Conservation (phyloP, 176 grass and related monocot genomes). For the Eleusine indica region DNA sequence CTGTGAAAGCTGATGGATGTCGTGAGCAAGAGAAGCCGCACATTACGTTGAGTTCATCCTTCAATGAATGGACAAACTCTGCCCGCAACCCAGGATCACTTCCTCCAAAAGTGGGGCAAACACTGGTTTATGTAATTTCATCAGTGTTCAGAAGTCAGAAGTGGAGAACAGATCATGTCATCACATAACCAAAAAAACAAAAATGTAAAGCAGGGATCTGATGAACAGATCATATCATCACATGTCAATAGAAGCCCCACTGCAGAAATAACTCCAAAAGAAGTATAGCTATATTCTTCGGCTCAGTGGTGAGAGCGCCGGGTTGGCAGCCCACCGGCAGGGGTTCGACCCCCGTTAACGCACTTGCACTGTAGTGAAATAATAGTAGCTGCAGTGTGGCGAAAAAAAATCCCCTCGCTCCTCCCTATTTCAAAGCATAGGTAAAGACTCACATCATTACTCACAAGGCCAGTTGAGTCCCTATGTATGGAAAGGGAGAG, state of each 20-base stretch:
- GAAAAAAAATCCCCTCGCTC: too few species aligned
- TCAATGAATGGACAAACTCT: constrained; percentile 75
- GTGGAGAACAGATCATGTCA: background rate
- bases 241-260: background rate
- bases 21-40: constrained; percentile 70
- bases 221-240: background rate
- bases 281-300: background rate
- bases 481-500: too few species aligned
- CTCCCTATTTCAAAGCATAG: too few species aligned
- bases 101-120: constrained; percentile 90
- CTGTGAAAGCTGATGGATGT: constrained; percentile 71
- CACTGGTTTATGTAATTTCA: constrained; percentile 47
- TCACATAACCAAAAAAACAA: constrained; percentile 15
- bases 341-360: too few species aligned
- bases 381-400: too few species aligned
- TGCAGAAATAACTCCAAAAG: background rate
- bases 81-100: constrained; percentile 69
- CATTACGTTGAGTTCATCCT: constrained; percentile 67
- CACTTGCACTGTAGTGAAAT: too few species aligned
- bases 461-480: too few species aligned
- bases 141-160: constrained; percentile 13
- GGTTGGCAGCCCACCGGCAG: too few species aligned
- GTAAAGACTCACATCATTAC: too few species aligned
- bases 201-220: background rate
- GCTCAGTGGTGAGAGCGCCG: too few species aligned